A percentile compares a stretch with the other conserved stretches of the same genome.
phyloP scores from a whole-genome alignment of 352 stramenopile genomes.

The Pythium myriotylum region DNA sequence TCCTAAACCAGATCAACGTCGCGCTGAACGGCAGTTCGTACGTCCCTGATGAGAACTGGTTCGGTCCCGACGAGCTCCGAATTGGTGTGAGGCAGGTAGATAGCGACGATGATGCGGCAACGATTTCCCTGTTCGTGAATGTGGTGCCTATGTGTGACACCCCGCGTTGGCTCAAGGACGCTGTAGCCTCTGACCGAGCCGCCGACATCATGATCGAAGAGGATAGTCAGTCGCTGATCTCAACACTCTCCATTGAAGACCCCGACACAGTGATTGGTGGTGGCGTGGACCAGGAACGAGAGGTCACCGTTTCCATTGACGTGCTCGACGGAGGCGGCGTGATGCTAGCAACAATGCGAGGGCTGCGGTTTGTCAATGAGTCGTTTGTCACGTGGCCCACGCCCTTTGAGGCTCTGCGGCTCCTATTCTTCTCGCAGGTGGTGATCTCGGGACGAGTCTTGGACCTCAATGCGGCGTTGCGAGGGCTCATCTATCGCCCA shows the following conservation, averaged over 20 bases:
- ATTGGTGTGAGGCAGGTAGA: slow-evolving; percentile 30
- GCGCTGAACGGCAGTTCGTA: slow-evolving; percentile 58
- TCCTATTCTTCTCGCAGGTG: slow-evolving; percentile 49
- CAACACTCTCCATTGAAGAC: slow-evolving; percentile 33
- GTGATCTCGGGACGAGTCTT: slow-evolving; percentile 33
- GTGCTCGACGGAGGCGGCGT: slow-evolving; percentile 47
- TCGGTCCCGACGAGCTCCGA: slow-evolving; percentile 50
- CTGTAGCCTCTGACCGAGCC: neutral
- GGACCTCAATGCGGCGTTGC: slow-evolving; percentile 55
- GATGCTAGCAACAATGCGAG: slow-evolving; percentile 49
- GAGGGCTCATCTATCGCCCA: slow-evolving; percentile 57
- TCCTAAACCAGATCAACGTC: slow-evolving; percentile 52
- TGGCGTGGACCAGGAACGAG: slow-evolving; percentile 12
- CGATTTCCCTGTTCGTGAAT: slow-evolving; percentile 37
- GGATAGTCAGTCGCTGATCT: slow-evolving; percentile 45
- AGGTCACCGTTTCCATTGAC: slow-evolving; percentile 38
- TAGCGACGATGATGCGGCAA: neutral
- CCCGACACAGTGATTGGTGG: slow-evolving; percentile 30
- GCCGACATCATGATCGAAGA: slow-evolving; percentile 39
- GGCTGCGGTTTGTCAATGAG: slow-evolving; percentile 33
- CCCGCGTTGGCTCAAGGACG: slow-evolving; percentile 34
- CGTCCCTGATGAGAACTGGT: slow-evolving; percentile 54
- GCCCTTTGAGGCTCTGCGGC: slow-evolving; percentile 20
- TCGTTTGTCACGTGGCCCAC: slow-evolving; percentile 13
- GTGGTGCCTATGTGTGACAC: slow-evolving; percentile 61